Evolutionary conservation across 2,329 filamentous ascomycete genomes (phyloP).

Genomic region (Aspergillus ustus): DNA sequence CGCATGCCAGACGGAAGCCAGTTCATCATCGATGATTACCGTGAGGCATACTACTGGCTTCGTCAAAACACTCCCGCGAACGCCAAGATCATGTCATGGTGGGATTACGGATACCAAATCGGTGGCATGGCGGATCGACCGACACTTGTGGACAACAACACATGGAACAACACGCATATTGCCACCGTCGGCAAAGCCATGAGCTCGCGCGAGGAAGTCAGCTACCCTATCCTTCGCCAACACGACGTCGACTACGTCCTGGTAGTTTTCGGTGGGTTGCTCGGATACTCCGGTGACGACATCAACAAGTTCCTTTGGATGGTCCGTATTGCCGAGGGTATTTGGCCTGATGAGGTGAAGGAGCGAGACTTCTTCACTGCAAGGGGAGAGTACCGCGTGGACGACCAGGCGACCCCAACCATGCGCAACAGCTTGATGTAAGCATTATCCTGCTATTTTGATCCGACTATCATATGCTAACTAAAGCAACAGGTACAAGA

Average conservation of each 20-base stretch:
- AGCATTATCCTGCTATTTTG: slow-evolving; percentile 46
- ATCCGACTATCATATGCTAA: slow-evolving; percentile 24
- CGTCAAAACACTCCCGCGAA: slow-evolving; percentile 94
- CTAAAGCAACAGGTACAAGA: slow-evolving; percentile 81
- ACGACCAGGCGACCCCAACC: slow-evolving; percentile 88
- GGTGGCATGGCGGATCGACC: slow-evolving; percentile 98
- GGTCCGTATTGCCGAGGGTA: slow-evolving; percentile 97
- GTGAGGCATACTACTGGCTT: slow-evolving; percentile 99
- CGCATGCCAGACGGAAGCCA: slow-evolving; percentile 91
- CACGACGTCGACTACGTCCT: slow-evolving; percentile 99
- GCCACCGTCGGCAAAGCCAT: slow-evolving; percentile 98
- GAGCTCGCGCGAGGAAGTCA: slow-evolving; percentile 96
- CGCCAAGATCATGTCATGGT: slow-evolving; percentile 99
- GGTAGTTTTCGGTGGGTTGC: slow-evolving; percentile 90
- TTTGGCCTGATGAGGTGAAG: slow-evolving; percentile 99
- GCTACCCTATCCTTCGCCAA: slow-evolving; percentile 97
- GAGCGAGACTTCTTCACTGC: slow-evolving; percentile 95
- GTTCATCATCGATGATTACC: slow-evolving; percentile 98
- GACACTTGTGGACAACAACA: slow-evolving; percentile 98
- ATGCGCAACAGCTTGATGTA: slow-evolving; percentile 99
- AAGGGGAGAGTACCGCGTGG: slow-evolving; percentile 92
- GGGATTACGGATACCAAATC: slow-evolving; percentile 99
- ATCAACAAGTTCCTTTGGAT: slow-evolving; percentile 99
- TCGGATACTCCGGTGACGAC: slow-evolving; percentile 97
- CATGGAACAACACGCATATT: slow-evolving; percentile 99